Evolutionary conservation across 805 yeast genomes (phyloP), one percentile per base, ranked within the genome.

Genomic region (Brettanomyces nanus): DNA sequence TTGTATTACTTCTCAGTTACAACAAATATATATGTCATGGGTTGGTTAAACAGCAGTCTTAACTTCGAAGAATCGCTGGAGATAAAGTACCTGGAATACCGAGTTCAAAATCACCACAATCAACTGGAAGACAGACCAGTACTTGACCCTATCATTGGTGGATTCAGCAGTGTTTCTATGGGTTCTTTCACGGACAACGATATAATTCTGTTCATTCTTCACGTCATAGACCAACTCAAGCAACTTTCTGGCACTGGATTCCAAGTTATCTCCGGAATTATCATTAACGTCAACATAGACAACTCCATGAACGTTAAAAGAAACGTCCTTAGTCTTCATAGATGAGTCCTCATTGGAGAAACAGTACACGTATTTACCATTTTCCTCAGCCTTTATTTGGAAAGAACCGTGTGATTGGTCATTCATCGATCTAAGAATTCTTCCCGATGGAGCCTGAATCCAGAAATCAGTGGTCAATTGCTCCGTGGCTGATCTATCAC

Each of bases 131-230:
- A 85, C 71, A 20, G 95, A 85, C 98, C 98, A 90, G 85, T 95
- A 92, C 63, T 90, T 90, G 47, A 90, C 97, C 54, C 98, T 78
- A 39, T 92, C 81, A 63, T 90, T 90, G 33, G 98, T 90, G 19
- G 95, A 84, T 65, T 90, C 98, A 5, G 98, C 97, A 7, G 98
- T 90, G 66, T 90, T 92, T 75, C 98, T 83, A 62, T 90, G 98
- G 13, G 94, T 84, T 67, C 97, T 82, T 65, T 90, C 98, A 65
- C 98, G 80, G 44, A 90, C 87, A 34, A 89, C 94, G 51, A 92
- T 80, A 63, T 92, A 92, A 51, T 85, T 75, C 54, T 82, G 94
- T 64, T 92, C 98, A 51, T 87, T 90, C 65, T 84, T 83, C 43
- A 92, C 87, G 51, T 86, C 95, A 51, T 77, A 76, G 28, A 94